Evolutionary conservation across 1,284 basidiomycete genomes (phyloP).

Genomic region (Waitea zeae): DNA sequence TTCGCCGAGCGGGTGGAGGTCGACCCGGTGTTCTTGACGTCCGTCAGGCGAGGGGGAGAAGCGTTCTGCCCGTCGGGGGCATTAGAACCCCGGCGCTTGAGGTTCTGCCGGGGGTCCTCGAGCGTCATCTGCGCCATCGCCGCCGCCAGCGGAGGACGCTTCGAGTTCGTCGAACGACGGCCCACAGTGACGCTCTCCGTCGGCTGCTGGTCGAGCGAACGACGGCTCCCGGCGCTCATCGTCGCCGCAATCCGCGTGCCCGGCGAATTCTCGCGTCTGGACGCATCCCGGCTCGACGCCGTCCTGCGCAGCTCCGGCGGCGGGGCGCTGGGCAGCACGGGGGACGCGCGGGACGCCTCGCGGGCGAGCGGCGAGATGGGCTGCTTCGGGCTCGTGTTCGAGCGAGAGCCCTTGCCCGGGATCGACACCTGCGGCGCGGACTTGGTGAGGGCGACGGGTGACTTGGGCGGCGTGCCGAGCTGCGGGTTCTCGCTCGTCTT

Average conservation of each 20-base stretch:
- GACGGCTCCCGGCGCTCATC: constrained; percentile 14
- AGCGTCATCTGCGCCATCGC: too few species aligned
- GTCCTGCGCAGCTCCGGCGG: not conserved
- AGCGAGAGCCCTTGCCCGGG: constrained; percentile 17
- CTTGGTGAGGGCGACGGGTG: constrained; percentile 10
- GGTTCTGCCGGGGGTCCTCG: too few species aligned
- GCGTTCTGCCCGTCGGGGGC: too few species aligned
- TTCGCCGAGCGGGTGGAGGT: constrained; percentile 6
- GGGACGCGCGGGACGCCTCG: constrained; percentile 10
- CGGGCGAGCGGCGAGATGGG: constrained; percentile 15
- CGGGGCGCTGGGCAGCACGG: constrained; percentile 19
- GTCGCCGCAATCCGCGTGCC: too few species aligned
- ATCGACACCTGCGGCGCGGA: constrained; percentile 17
- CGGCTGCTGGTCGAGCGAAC: too few species aligned
- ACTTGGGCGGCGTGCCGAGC: constrained; percentile 16
- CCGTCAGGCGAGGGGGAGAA: too few species aligned
- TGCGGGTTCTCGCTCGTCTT: too few species aligned
- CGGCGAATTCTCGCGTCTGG: too few species aligned
- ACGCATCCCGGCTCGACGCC: not conserved
- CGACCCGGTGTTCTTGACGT: constrained; percentile 9
- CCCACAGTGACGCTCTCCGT: not conserved
- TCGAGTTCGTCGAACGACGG: not conserved
- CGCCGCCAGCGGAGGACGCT: too few species aligned
- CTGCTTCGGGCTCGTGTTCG: constrained; percentile 31
- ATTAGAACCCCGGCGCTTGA: too few species aligned